phyloP scores from a whole-genome alignment of 2,329 filamentous ascomycete genomes.

The Xenoacremonium recifei region DNA sequence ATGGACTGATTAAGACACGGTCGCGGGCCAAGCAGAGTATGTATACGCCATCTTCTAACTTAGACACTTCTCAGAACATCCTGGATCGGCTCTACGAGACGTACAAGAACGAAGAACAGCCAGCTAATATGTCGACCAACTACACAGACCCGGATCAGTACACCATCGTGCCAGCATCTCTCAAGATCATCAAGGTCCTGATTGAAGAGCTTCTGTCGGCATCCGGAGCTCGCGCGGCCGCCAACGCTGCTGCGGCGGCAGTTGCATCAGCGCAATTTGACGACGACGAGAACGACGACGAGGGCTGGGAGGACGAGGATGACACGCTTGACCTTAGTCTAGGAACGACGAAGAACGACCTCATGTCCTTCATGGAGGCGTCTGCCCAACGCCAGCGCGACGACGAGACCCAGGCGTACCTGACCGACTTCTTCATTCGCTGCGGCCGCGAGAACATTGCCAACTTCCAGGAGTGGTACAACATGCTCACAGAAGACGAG shows the following conservation, averaged over 20 bases:
- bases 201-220: conserved; percentile 88
- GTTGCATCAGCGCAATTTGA: conserved; percentile 58
- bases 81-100: conserved; percentile 18
- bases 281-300: conserved; percentile 70
- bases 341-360: conserved; percentile 65
- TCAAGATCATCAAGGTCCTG: conserved; percentile 96
- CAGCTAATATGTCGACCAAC: conserved; percentile 25
- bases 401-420: conserved; percentile 84
- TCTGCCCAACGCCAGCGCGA: conserved; percentile 67
- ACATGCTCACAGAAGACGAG: conserved; percentile 53
- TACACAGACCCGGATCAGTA: conserved; percentile 77
- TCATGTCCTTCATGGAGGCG: conserved; percentile 74
- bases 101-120: conserved; percentile 14
- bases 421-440: conserved; percentile 75
- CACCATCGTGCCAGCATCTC: conserved; percentile 79
- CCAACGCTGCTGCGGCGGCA: conserved; percentile 62
- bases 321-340: conserved; percentile 74
- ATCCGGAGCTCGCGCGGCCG: conserved; percentile 61
- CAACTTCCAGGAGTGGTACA: conserved; percentile 57
- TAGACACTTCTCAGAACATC: conserved; percentile 12
- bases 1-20: conserved; percentile 83
- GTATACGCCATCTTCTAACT: conserved; percentile 21
- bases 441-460: conserved; percentile 56
- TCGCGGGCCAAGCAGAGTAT: conserved; percentile 82
- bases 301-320: conserved; percentile 86